phyloP scores from a whole-genome alignment of 345 rosid species.

The Chamaenerion angustifolium region DNA sequence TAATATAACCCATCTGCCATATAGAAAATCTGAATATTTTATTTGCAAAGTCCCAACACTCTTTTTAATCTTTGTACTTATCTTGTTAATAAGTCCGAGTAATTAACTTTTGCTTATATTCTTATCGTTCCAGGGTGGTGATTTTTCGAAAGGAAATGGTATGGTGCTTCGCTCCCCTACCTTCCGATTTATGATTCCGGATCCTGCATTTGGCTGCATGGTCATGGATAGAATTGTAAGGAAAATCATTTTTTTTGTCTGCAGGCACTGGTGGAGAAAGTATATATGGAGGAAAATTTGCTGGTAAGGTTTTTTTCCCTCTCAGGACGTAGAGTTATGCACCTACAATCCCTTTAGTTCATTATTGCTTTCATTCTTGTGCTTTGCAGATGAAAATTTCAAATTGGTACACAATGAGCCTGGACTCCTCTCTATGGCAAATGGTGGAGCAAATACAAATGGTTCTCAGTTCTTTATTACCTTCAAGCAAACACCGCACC shows the following conservation, averaged over 20 bases:
- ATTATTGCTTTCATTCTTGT: not conserved
- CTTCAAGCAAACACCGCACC: slow-evolving; percentile 74
- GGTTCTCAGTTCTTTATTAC: slow-evolving; percentile 93
- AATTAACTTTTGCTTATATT: slow-evolving; percentile 1
- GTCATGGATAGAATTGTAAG: slow-evolving; percentile 35
- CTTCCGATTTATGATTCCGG: slow-evolving; percentile 12
- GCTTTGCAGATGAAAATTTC: slow-evolving; percentile 75
- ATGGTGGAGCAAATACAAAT: slow-evolving; percentile 80
- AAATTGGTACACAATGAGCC: slow-evolving; percentile 61
- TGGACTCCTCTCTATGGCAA: slow-evolving; percentile 94
- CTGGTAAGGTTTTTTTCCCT: slow-evolving; percentile 33
- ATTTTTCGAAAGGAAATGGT: slow-evolving; percentile 86
- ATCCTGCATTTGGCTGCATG: slow-evolving; percentile 24
- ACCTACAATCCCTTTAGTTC: not conserved
- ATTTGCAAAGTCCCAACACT: not conserved
- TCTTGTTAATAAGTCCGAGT: not conserved
- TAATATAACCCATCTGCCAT: no score
- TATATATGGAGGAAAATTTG: slow-evolving; percentile 89
- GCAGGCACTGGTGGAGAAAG: slow-evolving; percentile 99
- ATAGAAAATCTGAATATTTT: no score
- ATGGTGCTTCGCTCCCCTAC: slow-evolving; percentile 20
- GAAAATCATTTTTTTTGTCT: slow-evolving; percentile 48
- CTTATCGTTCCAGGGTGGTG: slow-evolving; percentile 71
- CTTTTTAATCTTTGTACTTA: not conserved
- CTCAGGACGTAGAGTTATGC: not conserved